Evolutionary conservation across 306 rosid species (phyloP).

Genomic region (Crotalaria pallida): DNA sequence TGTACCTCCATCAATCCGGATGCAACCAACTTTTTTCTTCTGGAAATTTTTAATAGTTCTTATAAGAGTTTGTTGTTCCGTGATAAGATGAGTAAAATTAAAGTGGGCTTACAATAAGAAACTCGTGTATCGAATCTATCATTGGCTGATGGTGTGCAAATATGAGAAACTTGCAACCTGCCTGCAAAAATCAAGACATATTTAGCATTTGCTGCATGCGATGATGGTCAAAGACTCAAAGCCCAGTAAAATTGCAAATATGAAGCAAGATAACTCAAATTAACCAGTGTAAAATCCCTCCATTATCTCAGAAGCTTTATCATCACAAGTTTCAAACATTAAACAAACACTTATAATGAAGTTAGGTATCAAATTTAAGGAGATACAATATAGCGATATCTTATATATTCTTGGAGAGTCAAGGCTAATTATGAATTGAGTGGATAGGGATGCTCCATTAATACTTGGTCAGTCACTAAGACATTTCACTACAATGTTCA

Average conservation of each 20-base stretch:
- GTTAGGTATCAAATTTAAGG: background rate
- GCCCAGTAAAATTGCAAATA: background rate
- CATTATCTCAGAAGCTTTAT: constrained; percentile 1
- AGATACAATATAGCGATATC: background rate
- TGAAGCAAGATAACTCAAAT: background rate
- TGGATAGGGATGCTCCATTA: background rate
- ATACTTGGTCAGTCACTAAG: background rate
- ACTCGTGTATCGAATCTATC: constrained; percentile 78
- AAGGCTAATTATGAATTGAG: background rate
- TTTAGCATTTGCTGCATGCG: constrained; percentile 4
- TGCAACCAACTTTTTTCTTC: constrained; percentile 91
- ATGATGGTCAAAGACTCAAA: background rate
- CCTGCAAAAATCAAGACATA: constrained; percentile 46
- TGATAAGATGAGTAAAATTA: constrained; percentile 24
- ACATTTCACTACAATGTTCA: background rate
- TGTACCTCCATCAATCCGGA: constrained; percentile 82
- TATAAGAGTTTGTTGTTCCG: constrained; percentile 26
- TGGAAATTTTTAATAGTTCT: constrained; percentile 40
- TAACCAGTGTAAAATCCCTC: background rate
- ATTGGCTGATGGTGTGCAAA: constrained; percentile 93
- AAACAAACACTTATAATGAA: background rate
- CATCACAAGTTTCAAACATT: background rate
- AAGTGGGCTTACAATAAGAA: constrained; percentile 68
- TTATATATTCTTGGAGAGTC: constrained; percentile 3
- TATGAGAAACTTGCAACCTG: constrained; percentile 93